Evolutionary conservation across 306 rosid species (phyloP).

Genomic region (Quercus robur): DNA sequence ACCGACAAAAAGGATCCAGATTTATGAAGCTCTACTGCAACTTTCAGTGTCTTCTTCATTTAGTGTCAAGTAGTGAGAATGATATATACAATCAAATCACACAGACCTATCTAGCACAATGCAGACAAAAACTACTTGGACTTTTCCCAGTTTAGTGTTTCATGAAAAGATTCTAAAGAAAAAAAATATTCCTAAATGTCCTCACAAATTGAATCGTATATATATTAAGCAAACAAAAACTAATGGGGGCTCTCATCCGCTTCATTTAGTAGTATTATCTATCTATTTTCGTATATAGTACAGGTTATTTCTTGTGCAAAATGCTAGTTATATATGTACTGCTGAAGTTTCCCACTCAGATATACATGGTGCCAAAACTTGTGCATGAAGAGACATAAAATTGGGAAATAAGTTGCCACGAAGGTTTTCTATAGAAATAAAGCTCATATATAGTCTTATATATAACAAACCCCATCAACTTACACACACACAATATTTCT

Average conservation of each 20-base stretch:
- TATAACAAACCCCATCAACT: conserved; percentile 23
- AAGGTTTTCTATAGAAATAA: conserved; percentile 14
- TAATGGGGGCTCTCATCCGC: not conserved
- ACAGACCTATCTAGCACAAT: not conserved
- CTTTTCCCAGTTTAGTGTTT: not conserved
- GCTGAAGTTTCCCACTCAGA: not conserved
- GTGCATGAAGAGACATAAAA: not conserved
- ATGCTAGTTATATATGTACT: not conserved
- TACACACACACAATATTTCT: conserved; percentile 40
- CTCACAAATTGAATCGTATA: not conserved
- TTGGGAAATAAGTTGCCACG: not conserved
- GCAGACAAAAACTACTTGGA: not conserved
- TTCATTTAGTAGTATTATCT: not conserved
- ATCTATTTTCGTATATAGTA: too few species aligned
- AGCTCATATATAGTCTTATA: conserved; percentile 18
- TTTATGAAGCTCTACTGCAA: not conserved
- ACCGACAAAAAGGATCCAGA: not conserved
- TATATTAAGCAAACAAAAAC: not conserved
- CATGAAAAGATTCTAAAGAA: not conserved
- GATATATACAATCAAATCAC: not conserved
- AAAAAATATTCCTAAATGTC: not conserved
- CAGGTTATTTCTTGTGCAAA: not conserved
- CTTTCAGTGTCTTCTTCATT: not conserved
- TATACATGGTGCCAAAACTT: not conserved
- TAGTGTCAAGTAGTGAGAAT: not conserved